A percentile compares a stretch with the other conserved stretches of the same genome.
Conservation (phyloP, 257 asterid species). For the Nicotiana tomentosiformis region DNA sequence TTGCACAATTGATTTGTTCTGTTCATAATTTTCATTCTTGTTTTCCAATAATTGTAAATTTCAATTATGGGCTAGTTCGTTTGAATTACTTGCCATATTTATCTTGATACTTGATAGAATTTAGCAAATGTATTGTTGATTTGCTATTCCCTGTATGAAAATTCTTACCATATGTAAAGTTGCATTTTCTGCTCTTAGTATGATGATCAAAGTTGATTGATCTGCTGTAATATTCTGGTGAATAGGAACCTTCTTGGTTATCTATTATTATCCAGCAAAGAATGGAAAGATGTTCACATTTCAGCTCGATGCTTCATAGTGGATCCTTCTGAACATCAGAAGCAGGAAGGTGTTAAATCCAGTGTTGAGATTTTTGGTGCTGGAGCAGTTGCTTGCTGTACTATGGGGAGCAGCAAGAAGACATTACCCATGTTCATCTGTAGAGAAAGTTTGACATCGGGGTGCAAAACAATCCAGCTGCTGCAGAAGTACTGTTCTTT, state of each 20-base stretch:
- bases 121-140: not conserved
- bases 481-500: conserved; percentile 61
- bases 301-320: conserved; percentile 61
- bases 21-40: not conserved
- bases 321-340: conserved; percentile 38
- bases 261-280: conserved; percentile 70
- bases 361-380: conserved; percentile 74
- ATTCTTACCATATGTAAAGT: not conserved
- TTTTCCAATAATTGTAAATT: not conserved
- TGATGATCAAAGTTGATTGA: not conserved
- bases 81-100: not conserved
- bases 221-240: conserved; percentile 6
- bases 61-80: not conserved
- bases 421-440: conserved; percentile 38
- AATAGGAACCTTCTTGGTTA: conserved; percentile 70
- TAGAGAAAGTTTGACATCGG: conserved; percentile 35
- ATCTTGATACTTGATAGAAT: not conserved
- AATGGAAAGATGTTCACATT: conserved; percentile 51
- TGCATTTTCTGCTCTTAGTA: not conserved
- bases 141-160: not conserved
- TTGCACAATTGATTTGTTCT: not conserved
- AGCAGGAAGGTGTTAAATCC: conserved; percentile 47
- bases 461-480: conserved; percentile 37
- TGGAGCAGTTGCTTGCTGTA: conserved; percentile 73
- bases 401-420: conserved; percentile 29